Percentiles rank a stretch among this genome's conserved stretches.
Evolutionary conservation across 148 eudicot species (phyloP).

Genomic region (Camellia sinensis): DNA sequence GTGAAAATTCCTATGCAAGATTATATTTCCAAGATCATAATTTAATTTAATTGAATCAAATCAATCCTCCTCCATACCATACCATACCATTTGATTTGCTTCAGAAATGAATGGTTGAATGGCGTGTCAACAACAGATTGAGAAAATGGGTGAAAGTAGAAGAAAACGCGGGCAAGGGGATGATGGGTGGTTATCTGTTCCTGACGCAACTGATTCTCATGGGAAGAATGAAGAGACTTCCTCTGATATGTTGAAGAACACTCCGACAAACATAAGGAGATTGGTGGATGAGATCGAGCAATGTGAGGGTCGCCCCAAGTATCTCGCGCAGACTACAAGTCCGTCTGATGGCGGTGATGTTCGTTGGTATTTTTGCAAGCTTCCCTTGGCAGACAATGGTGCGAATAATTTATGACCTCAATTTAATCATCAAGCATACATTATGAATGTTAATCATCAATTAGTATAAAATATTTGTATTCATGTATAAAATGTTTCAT

Average conservation of each 20-base stretch:
- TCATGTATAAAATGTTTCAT: too few relatives aligned
- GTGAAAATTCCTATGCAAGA: too few relatives aligned
- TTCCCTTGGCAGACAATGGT: slow-evolving; percentile 74
- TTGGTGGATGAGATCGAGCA: slow-evolving; percentile 86
- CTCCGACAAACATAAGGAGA: slow-evolving; percentile 72
- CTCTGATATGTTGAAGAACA: slow-evolving; percentile 82
- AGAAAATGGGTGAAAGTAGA: slow-evolving; percentile 15
- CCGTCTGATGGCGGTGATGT: slow-evolving; percentile 94
- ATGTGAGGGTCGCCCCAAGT: slow-evolving; percentile 82
- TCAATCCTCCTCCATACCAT: background rate
- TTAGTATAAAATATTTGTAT: too few relatives aligned
- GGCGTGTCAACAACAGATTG: background rate
- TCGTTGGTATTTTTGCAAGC: slow-evolving; percentile 95
- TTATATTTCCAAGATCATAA: too few relatives aligned
- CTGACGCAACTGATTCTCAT: slow-evolving; percentile 9
- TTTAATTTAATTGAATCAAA: background rate
- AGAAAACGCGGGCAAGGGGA: slow-evolving; percentile 17
- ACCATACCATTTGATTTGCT: background rate
- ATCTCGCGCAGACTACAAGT: slow-evolving; percentile 83
- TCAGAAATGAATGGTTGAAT: background rate
- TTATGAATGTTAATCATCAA: too few relatives aligned
- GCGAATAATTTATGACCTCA: slow-evolving; percentile 6
- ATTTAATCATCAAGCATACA: too few relatives aligned
- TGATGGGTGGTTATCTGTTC: slow-evolving; percentile 15
- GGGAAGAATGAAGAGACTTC: slow-evolving; percentile 40